Conservation (phyloP, 2,329 filamentous ascomycete species). For the Paramyrothecium roridum region DNA sequence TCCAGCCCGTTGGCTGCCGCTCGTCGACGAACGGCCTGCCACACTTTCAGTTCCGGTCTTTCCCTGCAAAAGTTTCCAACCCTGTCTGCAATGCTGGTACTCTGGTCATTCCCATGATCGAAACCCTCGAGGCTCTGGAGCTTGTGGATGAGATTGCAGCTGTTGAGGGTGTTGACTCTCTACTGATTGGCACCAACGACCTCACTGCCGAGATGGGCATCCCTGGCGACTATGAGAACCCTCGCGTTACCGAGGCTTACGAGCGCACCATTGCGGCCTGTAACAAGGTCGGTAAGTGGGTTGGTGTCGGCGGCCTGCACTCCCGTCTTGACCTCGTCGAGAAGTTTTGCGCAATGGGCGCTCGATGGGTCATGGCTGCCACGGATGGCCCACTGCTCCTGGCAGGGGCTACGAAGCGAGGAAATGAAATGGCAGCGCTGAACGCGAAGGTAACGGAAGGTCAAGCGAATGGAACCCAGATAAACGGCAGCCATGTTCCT, state of each 20-base stretch:
- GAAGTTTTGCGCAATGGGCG: slow-evolving; percentile 29
- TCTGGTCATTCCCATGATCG: slow-evolving; percentile 23
- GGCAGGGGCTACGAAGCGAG: slow-evolving; percentile 19
- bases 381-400: slow-evolving; percentile 22
- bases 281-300: slow-evolving; percentile 31
- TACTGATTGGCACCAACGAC: slow-evolving; percentile 42
- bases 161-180: slow-evolving; percentile 35
- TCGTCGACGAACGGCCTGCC: slow-evolving; percentile 18
- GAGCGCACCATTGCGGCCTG: slow-evolving; percentile 32
- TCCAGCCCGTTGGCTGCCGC: slow-evolving; percentile 16
- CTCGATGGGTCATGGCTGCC: slow-evolving; percentile 24
- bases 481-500: too few relatives aligned
- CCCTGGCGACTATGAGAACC: slow-evolving; percentile 16
- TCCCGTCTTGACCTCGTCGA: slow-evolving; percentile 34
- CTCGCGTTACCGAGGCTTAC: slow-evolving; percentile 16
- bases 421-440: slow-evolving; percentile 16
- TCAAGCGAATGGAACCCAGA: slow-evolving; percentile 4
- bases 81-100: slow-evolving; percentile 17
- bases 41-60: slow-evolving; percentile 14
- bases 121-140: slow-evolving; percentile 20
- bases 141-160: slow-evolving; percentile 26
- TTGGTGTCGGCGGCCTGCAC: slow-evolving; percentile 37
- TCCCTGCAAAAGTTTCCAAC: slow-evolving; percentile 14
- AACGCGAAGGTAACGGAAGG: slow-evolving; percentile 10
- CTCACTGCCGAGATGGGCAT: slow-evolving; percentile 38